Evolutionary conservation across 495 filamentous ascomycete genomes (phyloP).

Genomic region (Lophiostoma macrostomum): DNA sequence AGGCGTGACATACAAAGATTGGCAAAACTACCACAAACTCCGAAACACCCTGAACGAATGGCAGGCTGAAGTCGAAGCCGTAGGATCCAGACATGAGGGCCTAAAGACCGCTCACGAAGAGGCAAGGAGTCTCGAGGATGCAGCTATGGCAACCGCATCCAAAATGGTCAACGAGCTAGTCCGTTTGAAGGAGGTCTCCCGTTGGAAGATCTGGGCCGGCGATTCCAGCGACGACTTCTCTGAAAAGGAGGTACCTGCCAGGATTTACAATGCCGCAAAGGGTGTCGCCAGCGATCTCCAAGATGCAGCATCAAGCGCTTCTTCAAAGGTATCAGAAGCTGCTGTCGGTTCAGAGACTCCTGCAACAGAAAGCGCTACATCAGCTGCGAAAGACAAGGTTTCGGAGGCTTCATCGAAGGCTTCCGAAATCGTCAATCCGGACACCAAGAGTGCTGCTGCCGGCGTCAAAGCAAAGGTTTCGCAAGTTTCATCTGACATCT

Average conservation of each 20-base stretch:
- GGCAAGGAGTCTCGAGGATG: slow-evolving; percentile 65
- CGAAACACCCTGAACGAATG: slow-evolving; percentile 82
- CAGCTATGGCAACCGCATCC: slow-evolving; percentile 77
- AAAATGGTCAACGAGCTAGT: slow-evolving; percentile 77
- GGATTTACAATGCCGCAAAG: slow-evolving; percentile 44
- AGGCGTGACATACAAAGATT: slow-evolving; percentile 91
- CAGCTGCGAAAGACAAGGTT: slow-evolving; percentile 33
- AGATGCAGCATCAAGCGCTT: no score
- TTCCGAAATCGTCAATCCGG: slow-evolving; percentile 37
- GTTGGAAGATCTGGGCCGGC: slow-evolving; percentile 76
- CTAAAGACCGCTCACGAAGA: slow-evolving; percentile 67
- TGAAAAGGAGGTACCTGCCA: slow-evolving; percentile 50
- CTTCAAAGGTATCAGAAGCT: slow-evolving; percentile 35
- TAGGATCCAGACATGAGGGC: slow-evolving; percentile 68
- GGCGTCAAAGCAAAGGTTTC: slow-evolving; percentile 12
- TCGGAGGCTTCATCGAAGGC: slow-evolving; percentile 39
- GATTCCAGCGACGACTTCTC: slow-evolving; percentile 78
- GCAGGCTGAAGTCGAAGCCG: slow-evolving; percentile 70
- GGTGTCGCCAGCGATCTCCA: slow-evolving; percentile 46
- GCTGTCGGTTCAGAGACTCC: slow-evolving; percentile 39
- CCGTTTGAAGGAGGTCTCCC: slow-evolving; percentile 77
- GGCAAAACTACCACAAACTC: slow-evolving; percentile 84
- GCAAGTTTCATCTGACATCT: slow-evolving; percentile 23
- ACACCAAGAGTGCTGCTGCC: slow-evolving; percentile 29
- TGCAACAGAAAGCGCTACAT: slow-evolving; percentile 39